Base-by-base conservation (phyloP, 2,329 filamentous ascomycete genomes). In the Raffaelea deltoideospora region DNA sequence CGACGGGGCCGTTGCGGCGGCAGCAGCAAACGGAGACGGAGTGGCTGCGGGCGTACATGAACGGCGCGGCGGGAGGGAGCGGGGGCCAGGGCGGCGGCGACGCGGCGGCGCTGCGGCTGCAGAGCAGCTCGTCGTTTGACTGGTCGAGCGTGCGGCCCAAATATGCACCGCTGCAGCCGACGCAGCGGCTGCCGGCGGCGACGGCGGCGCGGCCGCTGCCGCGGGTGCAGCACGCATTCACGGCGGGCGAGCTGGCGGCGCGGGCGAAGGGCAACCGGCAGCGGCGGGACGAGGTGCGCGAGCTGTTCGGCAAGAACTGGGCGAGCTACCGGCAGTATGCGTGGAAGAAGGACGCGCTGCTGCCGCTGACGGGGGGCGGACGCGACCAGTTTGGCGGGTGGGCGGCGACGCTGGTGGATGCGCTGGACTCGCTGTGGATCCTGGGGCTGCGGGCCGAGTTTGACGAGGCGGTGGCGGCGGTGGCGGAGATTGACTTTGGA, bases 401-500 rank as follows among this genome's bases (percentile, higher is more conserved):
- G 75, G 72, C 69, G 8, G 75, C 75, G 5, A 79, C 75, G 6
- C 56, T 79, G 39, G 72, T 79, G n/a, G 76, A 79, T 49, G 58
- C 70, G 3, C 60, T 80, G 36, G 79, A 83, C 50, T 74, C 73
- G n/a, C 59, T 84, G 14, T 82, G 77, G 76, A 77, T 83, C 44
- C 75, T 83, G 69, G 77, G 68, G 4, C 46, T 82, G 49, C 65
- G 65, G 42, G 59, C 69, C 1, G 77, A 83, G 40, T 84, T 83
- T 47, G 63, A 71, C 23, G 63, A 70, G 44, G 76, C 77, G 2
- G 70, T 77, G 3, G 57, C 63, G 36, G 71, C 69, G 2, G 66
- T 74, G 6, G 58, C 66, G 14, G 47, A 47, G 43, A 72, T 82
- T 35, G 73, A 79, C 50, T 82, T 80, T 49, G 65, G 68, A 2